Base-by-base conservation (phyloP, 2,329 filamentous ascomycete genomes). In the Xylariaceae sp. region DNA sequence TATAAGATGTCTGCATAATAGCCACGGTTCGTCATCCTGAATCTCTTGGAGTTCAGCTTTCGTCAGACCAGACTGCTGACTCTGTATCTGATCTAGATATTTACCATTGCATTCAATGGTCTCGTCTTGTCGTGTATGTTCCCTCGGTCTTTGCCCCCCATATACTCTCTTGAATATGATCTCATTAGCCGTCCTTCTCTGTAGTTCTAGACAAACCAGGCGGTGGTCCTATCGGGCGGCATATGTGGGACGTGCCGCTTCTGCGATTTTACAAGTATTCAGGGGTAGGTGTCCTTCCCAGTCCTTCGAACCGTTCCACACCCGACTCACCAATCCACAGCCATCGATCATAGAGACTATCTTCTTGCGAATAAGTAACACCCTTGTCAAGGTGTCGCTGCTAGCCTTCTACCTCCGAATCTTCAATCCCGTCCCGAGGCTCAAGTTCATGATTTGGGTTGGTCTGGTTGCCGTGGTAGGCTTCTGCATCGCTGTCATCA, bases 371-470 rank as follows among this genome's bases (percentile, higher is more conserved):
- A 6, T 62, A 24, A 41, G 37, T 45, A 62, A 60, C 26, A 60
- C 53, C 14, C 21, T 60, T 17, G 45, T 58, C 19, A 62, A 62
- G 23, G 28, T 60, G 14, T 53, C 60, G 6, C 46, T 62, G 19
- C 17, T 62, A 12, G 29, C 58, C 4, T 58, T 62, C 14, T 62
- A 60, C 26, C 50, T 60, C n/a, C 60, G 60, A 26, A 44, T 62
- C 2, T 62, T 62, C 34, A 48, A 57, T 39, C 41, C 53, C 3
- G 45, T 60, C 3, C 46, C 28, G 9, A 47, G 45, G 2, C 21
- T 62, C 9, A 52, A 36, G 28, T n/a, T 51, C 16, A 50, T 62
- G 55, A 51, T 56, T 5, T 59, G 55, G 44, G 26, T 40, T 41
- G 49, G 52, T 2, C 21, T 63, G 36, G 44, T 31, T 11, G 39